Evolutionary conservation across 208 protist species (phyloP), one percentile per base, ranked within the genome.

Genomic region (Leishmania braziliensis): DNA sequence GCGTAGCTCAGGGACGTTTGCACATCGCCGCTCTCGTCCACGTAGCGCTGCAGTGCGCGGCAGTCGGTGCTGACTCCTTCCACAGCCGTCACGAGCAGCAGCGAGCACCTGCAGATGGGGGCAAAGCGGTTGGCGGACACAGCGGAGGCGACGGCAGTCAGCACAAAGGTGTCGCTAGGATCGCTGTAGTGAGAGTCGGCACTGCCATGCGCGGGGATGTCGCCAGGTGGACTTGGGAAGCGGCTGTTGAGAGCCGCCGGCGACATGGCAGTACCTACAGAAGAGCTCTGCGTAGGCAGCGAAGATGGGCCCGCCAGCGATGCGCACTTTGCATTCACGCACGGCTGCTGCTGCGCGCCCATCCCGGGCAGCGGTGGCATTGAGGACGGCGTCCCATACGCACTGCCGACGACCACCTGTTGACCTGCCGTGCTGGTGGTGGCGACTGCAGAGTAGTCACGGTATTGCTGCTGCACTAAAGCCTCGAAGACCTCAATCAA

Each of bases 11-110:
- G 60, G 51, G 90, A 77, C 3, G 87, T 92, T 80, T 97, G 94
- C 69, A 95, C 81, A 51, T 97, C 94, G 39, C 84, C 84, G 36
- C 84, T 94, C 86, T 89, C 89, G 85, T 97, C 94, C 51, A 96
- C 86, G 86, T 97, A 97, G 26, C 89, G 88, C 82, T 97, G 94
- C 70, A 97, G 82, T 3, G 90, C 84, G 36, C 51, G 79, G 54
- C 46, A 83, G 76, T 89, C 78, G 43, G 63, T 50, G 75, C 84
- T 81, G 29, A 85, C 75, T 0, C 84, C 88, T 69, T 95, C 91
- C 70, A 95, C 91, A 9, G 84, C 89, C 0, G 91, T 90, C 16
- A 91, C 82, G 29, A 97, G 66, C 54, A 97, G 80, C 4, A 97
- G 84, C 26, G 91, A 95, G 77, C 82, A 85, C 63, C 75, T 63